A percentile compares a stretch with the other conserved stretches of the same genome.
Conservation (phyloP, 2,329 filamentous ascomycete genomes). For the Anisogramma anomala region DNA sequence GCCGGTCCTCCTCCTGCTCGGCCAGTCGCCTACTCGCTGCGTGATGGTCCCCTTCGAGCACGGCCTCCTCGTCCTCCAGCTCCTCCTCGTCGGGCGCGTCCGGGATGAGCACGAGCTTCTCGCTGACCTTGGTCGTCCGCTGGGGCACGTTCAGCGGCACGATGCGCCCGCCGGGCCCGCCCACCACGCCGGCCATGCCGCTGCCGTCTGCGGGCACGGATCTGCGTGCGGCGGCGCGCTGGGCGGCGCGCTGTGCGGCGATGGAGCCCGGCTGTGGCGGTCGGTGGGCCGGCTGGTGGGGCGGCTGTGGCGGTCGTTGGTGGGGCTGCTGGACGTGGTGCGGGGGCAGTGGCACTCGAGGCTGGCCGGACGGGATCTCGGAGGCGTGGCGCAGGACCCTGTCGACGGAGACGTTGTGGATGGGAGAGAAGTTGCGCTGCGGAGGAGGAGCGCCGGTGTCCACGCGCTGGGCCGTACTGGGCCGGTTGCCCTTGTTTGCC, state of each 20-base stretch:
- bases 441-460: constrained; percentile 12
- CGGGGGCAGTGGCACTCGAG: constrained; percentile 54
- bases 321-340: not conserved
- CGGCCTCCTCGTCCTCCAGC: constrained; percentile 33
- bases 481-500: constrained; percentile 33
- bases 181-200: constrained; percentile 1
- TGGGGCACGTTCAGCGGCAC: constrained; percentile 58
- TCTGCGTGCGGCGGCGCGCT: constrained; percentile 11
- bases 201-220: constrained; percentile 16
- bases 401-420: constrained; percentile 79
- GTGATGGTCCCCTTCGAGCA: constrained; percentile 47
- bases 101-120: constrained; percentile 90
- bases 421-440: constrained; percentile 30
- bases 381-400: constrained; percentile 89
- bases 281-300: constrained; percentile 1
- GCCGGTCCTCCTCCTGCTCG: constrained; percentile 47
- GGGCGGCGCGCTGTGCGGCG: constrained; percentile 9
- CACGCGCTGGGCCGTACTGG: constrained; percentile 26
- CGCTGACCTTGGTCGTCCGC: constrained; percentile 84
- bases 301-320: not conserved
- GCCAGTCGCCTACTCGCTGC: constrained; percentile 32
- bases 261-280: constrained; percentile 11
- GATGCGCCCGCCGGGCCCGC: constrained; percentile 27
- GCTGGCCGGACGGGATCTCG: constrained; percentile 89
- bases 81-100: constrained; percentile 56